These are phyloP conservation scores for Naganishia sp. DNA, from an alignment of 1,284 basidiomycete species.

Conservation along the genomic window DNA sequence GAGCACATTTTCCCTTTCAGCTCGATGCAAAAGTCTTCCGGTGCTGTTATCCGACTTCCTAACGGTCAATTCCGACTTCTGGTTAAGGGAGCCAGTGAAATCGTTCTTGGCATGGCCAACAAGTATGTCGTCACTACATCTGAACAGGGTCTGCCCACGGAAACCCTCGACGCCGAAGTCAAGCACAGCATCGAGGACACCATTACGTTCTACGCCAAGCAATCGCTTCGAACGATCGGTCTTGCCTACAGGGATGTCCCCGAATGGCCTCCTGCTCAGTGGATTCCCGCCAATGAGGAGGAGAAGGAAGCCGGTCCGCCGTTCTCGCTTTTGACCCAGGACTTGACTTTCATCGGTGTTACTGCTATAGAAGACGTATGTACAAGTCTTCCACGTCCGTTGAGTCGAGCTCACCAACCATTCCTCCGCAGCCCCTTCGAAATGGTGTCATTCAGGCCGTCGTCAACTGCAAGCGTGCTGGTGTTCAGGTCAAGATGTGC, in stretches of 20 bases:
- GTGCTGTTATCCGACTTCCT: slow-evolving; percentile 72
- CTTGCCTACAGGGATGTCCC: slow-evolving; percentile 88
- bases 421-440: slow-evolving; percentile 66
- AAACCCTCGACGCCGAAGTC: slow-evolving; percentile 53
- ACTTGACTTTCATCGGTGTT: slow-evolving; percentile 83
- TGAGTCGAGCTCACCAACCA: neutral
- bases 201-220: slow-evolving; percentile 96
- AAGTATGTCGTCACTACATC: slow-evolving; percentile 56
- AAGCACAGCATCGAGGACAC: slow-evolving; percentile 77
- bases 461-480: slow-evolving; percentile 77
- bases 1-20: slow-evolving; percentile 94
- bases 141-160: slow-evolving; percentile 57
- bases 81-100: slow-evolving; percentile 92
- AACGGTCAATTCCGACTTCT: slow-evolving; percentile 70
- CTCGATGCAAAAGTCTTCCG: slow-evolving; percentile 94
- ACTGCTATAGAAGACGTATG: slow-evolving; percentile 82
- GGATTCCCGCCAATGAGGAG: slow-evolving; percentile 57
- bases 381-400: neutral
- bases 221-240: slow-evolving; percentile 88
- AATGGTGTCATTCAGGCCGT: slow-evolving; percentile 87
- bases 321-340: slow-evolving; percentile 63
- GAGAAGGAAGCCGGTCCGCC: slow-evolving; percentile 53
- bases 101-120: slow-evolving; percentile 71
- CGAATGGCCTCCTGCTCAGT: slow-evolving; percentile 71
- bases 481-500: slow-evolving; percentile 98